Conservation (phyloP, 148 eudicot species). For the Chenopodium album region DNA sequence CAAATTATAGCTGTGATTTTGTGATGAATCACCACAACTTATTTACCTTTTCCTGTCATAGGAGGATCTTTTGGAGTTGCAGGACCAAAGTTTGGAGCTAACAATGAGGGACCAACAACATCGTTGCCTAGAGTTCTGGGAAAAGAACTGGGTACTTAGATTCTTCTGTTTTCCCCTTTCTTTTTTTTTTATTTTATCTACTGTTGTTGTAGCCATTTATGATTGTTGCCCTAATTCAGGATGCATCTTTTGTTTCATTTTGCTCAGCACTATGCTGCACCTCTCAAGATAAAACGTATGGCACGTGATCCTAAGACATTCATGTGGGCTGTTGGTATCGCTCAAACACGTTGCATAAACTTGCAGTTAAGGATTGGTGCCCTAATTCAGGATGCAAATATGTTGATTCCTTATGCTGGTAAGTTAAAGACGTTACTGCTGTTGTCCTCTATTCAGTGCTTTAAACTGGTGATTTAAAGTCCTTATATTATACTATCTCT, state of each 20-base stretch:
- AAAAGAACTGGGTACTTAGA: slow-evolving; percentile 86
- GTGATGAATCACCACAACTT: neutral
- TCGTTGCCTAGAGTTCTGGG: slow-evolving; percentile 92
- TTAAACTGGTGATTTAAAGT: neutral
- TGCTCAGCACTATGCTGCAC: slow-evolving; percentile 80
- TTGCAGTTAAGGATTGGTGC: slow-evolving; percentile 83
- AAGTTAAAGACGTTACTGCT: slow-evolving; percentile 26
- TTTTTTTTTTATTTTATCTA: neutral
- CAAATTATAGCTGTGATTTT: neutral
- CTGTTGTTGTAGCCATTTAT: neutral
- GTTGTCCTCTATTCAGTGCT: neutral
- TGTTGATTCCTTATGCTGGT: slow-evolving; percentile 98
- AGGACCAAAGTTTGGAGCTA: slow-evolving; percentile 69
- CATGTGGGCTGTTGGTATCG: slow-evolving; percentile 88
- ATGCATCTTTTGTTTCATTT: neutral
- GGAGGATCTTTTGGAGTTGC: slow-evolving; percentile 94
- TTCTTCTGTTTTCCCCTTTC: slow-evolving; percentile 4
- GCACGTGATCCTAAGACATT: slow-evolving; percentile 87
- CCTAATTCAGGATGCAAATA: slow-evolving; percentile 75
- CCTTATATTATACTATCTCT: neutral
- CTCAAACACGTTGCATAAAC: slow-evolving; percentile 80
- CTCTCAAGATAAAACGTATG: slow-evolving; percentile 89
- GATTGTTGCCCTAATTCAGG: neutral
- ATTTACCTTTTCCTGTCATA: slow-evolving; percentile 31
- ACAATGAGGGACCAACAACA: slow-evolving; percentile 59